phyloP scores from a whole-genome alignment of 2,329 filamentous ascomycete species.

The Pseudogymnoascus sp. region DNA sequence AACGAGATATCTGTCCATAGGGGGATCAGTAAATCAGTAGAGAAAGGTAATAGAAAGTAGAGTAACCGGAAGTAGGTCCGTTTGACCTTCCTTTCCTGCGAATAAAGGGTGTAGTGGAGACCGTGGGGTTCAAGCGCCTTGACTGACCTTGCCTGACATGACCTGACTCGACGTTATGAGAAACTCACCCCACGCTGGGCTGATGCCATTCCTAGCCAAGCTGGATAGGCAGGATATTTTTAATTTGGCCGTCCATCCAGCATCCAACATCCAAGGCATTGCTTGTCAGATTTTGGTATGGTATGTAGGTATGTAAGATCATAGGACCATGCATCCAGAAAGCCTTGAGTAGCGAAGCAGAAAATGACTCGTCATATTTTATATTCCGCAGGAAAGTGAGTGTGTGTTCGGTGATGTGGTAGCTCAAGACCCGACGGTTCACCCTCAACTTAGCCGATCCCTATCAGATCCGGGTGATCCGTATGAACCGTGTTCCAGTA shows the following conservation, averaged over 20 bases:
- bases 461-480: not conserved
- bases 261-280: not conserved
- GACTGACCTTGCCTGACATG: not conserved
- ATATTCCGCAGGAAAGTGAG: not conserved
- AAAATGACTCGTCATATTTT: not conserved
- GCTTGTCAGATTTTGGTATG: not conserved
- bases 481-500: not conserved
- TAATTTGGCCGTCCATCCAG: not conserved
- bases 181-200: slow-evolving; percentile 4
- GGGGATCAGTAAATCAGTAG: not conserved
- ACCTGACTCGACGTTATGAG: not conserved
- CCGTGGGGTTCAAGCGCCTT: not conserved
- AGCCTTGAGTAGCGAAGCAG: not conserved
- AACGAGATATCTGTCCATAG: not conserved
- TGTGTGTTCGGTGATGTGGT: not conserved
- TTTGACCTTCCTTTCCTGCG: not conserved
- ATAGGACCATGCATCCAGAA: not conserved
- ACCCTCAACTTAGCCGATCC: not conserved
- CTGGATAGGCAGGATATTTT: not conserved
- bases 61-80: not conserved
- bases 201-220: not conserved
- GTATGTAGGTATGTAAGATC: not conserved
- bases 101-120: not conserved
- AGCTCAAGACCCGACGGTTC: not conserved
- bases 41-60: not conserved